phyloP scores from a whole-genome alignment of 768 basidiomycete species.

The Macrolepiota fuliginosa region DNA sequence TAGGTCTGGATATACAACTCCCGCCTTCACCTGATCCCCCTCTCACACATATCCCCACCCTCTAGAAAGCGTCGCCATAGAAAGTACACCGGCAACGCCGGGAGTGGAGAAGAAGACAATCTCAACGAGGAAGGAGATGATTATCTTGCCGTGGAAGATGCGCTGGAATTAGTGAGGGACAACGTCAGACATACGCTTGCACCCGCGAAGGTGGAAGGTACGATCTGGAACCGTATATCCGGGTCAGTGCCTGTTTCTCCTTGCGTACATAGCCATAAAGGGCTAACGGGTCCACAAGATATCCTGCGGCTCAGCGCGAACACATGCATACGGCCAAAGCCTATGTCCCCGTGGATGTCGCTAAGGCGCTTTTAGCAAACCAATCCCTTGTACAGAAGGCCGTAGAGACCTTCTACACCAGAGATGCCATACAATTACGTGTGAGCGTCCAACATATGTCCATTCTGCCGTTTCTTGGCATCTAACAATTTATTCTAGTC shows the following conservation, averaged over 20 bases:
- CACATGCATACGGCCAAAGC: constrained; percentile 79
- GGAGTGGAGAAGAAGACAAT: constrained; percentile 52
- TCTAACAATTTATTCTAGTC: constrained; percentile 44
- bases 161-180: constrained; percentile 61
- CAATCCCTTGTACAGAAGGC: constrained; percentile 82
- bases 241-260: constrained; percentile 39
- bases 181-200: constrained; percentile 54
- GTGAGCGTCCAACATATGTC: constrained; percentile 42
- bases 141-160: constrained; percentile 60
- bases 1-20: constrained; percentile 91
- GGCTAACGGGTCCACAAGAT: constrained; percentile 39
- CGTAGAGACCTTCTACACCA: constrained; percentile 90
- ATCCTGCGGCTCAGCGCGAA: constrained; percentile 60
- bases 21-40: constrained; percentile 83
- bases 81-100: constrained; percentile 34
- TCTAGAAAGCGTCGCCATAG: constrained; percentile 53
- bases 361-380: constrained; percentile 60
- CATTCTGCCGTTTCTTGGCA: background rate
- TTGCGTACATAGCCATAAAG: background rate
- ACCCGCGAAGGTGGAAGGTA: constrained; percentile 54
- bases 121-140: constrained; percentile 40
- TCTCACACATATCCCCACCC: constrained; percentile 67
- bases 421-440: constrained; percentile 87
- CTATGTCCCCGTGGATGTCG: constrained; percentile 79
- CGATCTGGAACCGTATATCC: constrained; percentile 68